phyloP scores from a whole-genome alignment of 306 rosid genomes.

The Alnus glutinosa region DNA sequence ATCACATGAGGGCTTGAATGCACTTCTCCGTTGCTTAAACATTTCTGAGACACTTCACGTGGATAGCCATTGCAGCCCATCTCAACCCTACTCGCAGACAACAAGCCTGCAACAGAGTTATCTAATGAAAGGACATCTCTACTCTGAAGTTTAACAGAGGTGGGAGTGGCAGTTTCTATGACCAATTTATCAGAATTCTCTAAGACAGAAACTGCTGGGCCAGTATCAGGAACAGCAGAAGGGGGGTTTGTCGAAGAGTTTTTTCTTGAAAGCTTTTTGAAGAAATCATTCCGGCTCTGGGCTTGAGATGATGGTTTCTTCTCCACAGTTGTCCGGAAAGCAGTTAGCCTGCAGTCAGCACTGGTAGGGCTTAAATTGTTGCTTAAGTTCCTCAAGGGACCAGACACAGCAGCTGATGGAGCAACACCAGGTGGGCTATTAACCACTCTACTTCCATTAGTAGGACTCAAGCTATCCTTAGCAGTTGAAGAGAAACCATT shows the following conservation, averaged over 20 bases:
- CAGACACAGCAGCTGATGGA: conserved; percentile 22
- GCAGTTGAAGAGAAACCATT: conserved; percentile 24
- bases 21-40: conserved; percentile 26
- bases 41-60: conserved; percentile 16
- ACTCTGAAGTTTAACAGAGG: neutral
- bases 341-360: conserved; percentile 5
- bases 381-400: conserved; percentile 20
- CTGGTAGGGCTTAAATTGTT: conserved; percentile 19
- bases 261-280: conserved; percentile 37
- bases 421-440: conserved; percentile 18
- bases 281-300: conserved; percentile 41
- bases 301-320: conserved; percentile 34
- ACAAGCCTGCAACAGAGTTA: conserved; percentile 1
- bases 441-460: conserved; percentile 25
- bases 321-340: conserved; percentile 26
- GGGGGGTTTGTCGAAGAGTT: conserved; percentile 18
- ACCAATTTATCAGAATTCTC: conserved; percentile 22
- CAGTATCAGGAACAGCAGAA: conserved; percentile 13
- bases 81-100: conserved; percentile 8
- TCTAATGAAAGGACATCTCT: neutral
- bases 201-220: neutral
- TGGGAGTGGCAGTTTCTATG: neutral
- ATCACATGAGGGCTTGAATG: neutral
- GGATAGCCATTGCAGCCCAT: neutral
- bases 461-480: conserved; percentile 30